These are phyloP conservation scores for Datura wrightii DNA, from an alignment of 257 asterid genomes.

Conservation along the genomic window DNA sequence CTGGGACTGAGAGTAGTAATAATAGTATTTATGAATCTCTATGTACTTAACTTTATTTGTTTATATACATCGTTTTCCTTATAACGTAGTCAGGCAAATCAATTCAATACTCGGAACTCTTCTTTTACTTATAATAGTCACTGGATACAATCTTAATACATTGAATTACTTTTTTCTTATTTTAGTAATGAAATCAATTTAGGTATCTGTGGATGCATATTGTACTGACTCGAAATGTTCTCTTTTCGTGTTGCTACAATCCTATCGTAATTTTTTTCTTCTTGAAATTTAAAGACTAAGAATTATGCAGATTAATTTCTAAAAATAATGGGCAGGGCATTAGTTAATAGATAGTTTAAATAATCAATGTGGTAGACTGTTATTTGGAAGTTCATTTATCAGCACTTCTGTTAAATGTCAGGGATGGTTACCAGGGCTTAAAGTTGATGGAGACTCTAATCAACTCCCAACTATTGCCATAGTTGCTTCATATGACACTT, in stretches of 20 bases:
- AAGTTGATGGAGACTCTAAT: constrained; percentile 72
- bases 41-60: background rate
- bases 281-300: background rate
- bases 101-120: constrained; percentile 12
- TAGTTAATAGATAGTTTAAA: background rate
- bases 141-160: background rate
- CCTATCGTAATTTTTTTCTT: background rate
- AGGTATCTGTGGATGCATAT: background rate
- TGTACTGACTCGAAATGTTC: background rate
- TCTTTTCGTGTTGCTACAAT: background rate
- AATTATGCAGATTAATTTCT: background rate
- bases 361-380: constrained; percentile 15
- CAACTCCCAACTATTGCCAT: constrained; percentile 94
- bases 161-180: background rate
- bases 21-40: background rate
- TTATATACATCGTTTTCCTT: background rate
- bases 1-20: background rate
- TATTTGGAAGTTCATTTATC: constrained; percentile 7
- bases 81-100: constrained; percentile 14
- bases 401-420: constrained; percentile 37
- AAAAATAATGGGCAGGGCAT: constrained; percentile 9
- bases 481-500: constrained; percentile 98
- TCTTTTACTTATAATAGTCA: background rate
- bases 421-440: constrained; percentile 99
- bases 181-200: background rate